phyloP scores from a whole-genome alignment of 306 rosid genomes.

The Cucumis cinereus region DNA sequence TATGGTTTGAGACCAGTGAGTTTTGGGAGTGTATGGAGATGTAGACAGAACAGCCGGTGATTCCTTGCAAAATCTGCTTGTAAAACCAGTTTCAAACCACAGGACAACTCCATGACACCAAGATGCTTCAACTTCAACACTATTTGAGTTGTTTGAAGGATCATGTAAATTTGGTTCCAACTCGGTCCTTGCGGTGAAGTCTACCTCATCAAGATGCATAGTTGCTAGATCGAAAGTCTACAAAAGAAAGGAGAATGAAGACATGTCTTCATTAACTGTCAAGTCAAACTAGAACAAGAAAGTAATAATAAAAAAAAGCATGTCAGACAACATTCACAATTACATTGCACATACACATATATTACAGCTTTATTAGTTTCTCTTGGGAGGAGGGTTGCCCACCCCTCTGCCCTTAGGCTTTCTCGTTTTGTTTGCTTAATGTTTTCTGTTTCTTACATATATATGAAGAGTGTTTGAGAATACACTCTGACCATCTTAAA shows the following conservation, averaged over 20 bases:
- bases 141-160: slow-evolving; percentile 5
- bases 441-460: too few species aligned
- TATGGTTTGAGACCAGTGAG: slow-evolving; percentile 89
- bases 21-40: slow-evolving; percentile 54
- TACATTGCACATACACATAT: background rate
- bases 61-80: slow-evolving; percentile 78
- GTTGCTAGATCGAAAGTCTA: slow-evolving; percentile 81
- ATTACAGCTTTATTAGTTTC: background rate
- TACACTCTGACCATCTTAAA: background rate
- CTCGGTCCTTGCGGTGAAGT: slow-evolving; percentile 66
- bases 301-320: background rate
- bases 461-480: background rate
- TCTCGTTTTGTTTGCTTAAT: too few species aligned
- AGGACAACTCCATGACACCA: slow-evolving; percentile 67
- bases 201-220: slow-evolving; percentile 65
- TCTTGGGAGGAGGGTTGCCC: too few species aligned
- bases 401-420: too few species aligned
- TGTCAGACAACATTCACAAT: background rate
- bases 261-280: background rate
- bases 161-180: slow-evolving; percentile 38
- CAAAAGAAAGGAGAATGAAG: background rate
- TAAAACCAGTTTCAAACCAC: slow-evolving; percentile 91
- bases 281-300: background rate
- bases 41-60: slow-evolving; percentile 58
- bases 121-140: slow-evolving; percentile 26